Evolutionary conservation across 2,329 filamentous ascomycete species (phyloP).

Genomic region (Cyanodermella asteris): DNA sequence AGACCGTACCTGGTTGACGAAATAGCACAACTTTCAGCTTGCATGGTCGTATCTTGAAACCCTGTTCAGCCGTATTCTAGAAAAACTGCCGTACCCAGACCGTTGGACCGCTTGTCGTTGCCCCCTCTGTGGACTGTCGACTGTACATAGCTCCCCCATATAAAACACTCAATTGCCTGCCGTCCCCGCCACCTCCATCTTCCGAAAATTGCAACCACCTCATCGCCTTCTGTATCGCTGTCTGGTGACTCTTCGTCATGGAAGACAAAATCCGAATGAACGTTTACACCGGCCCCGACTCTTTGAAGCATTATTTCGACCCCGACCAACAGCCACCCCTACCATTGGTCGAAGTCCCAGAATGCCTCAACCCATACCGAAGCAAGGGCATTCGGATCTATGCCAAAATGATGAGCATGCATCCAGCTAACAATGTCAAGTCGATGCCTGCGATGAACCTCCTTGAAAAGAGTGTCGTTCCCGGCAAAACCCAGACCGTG

Average conservation of each 20-base stretch:
- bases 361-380: constrained; percentile 33
- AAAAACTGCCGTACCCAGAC: too few relatives aligned
- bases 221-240: too few relatives aligned
- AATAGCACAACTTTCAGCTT: too few relatives aligned
- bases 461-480: constrained; percentile 20
- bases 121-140: too few relatives aligned
- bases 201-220: too few relatives aligned
- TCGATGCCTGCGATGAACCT: constrained; percentile 36
- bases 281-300: constrained; percentile 35
- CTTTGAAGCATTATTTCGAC: constrained; percentile 36
- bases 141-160: constrained; percentile 12
- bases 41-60: too few relatives aligned
- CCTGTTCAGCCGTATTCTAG: too few relatives aligned
- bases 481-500: constrained; percentile 26
- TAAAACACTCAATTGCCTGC: not conserved
- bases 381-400: constrained; percentile 39
- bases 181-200: constrained; percentile 2
- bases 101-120: too few relatives aligned
- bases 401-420: constrained; percentile 44
- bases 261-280: too few relatives aligned
- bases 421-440: constrained; percentile 44
- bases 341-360: constrained; percentile 39
- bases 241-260: too few relatives aligned
- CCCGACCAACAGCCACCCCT: constrained; percentile 35
- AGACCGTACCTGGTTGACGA: too few relatives aligned